These are phyloP conservation scores for Phylloporus rhodoxanthus DNA, from an alignment of 768 basidiomycete species.

Conservation along the genomic window DNA sequence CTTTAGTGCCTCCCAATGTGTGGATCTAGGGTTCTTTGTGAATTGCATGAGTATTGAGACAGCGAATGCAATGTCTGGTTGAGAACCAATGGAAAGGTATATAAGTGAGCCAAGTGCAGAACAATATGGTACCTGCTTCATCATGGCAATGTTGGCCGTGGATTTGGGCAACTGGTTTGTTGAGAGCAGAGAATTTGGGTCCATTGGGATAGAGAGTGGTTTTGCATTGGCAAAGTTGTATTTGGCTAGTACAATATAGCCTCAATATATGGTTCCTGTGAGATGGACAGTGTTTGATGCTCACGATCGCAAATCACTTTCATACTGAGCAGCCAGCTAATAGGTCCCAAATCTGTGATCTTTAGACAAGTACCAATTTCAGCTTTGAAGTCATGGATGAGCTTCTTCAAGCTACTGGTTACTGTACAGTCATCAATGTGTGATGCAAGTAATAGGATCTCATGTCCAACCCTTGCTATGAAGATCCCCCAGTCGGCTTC, in stretches of 20 bases:
- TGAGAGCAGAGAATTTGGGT: too few relatives aligned
- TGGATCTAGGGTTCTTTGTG: background rate
- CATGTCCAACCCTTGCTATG: background rate
- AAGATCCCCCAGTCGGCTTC: background rate
- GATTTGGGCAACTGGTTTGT: too few relatives aligned
- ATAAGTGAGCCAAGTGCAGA: too few relatives aligned
- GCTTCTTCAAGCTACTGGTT: background rate
- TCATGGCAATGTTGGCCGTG: too few relatives aligned
- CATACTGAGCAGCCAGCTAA: background rate
- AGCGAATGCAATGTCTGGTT: background rate
- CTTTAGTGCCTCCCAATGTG: too few relatives aligned
- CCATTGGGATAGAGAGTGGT: too few relatives aligned
- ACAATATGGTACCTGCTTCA: too few relatives aligned
- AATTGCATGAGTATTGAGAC: background rate
- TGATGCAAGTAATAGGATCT: background rate
- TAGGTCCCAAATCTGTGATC: background rate
- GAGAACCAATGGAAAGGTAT: background rate
- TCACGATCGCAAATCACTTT: background rate
- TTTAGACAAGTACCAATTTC: background rate
- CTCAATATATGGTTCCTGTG: too few relatives aligned
- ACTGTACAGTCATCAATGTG: conserved; percentile 4
- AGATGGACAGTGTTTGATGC: too few relatives aligned
- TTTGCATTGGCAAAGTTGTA: too few relatives aligned
- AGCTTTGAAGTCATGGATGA: background rate
- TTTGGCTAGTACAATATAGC: too few relatives aligned